Evolutionary conservation across 2,329 filamentous ascomycete species (phyloP), one percentile per base, ranked within the genome.

Genomic region (Arachnopeziza araneosa): DNA sequence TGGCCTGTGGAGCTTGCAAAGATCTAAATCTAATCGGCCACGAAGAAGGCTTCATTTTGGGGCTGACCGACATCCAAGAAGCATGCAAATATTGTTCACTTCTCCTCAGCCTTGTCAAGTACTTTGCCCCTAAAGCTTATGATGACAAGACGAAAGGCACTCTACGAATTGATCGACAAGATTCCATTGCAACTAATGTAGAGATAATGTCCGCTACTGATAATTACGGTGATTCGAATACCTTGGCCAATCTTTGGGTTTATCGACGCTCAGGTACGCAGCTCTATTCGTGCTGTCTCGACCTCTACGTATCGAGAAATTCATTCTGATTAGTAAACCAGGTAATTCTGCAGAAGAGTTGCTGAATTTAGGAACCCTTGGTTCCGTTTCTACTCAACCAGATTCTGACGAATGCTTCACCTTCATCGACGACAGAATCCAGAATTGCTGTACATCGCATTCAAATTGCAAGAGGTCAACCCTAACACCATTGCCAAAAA

Each of bases 91-190:
- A 56, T 44, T 56, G 54, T 22, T 50, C 54, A 50, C 44, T 56
- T 56, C 54, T 56, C 9, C 32, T 50, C 54, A 56, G 54, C 54
- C 54, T 56, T 23, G 54, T 56, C 36, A 32, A 50, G 12, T 49
- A 59, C 67, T 62, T 65, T 66, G 32, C 65, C 60, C 60, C 61
- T 62, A 60, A 68, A 64, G 19, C 65, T 59, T n/a, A 67, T 65
- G 9, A 67, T 57, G 56, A 67, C 58, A 24, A 44, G 67, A 56
- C 59, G n/a, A 56, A 56, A 56, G 54, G 54, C 21, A 56, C 50
- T 32, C 36, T 56, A 14, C 54, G 54, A 10, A 56, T 56, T 50
- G 54, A 50, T 17, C 22, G 24, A 44, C 54, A 56, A 50, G 2
- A 56, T 50, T 56, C 36, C 21, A 24, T 44, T 56, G 54, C 54